Evolutionary conservation across 768 basidiomycete genomes (phyloP).

Genomic region (Kwoniella shandongensis): DNA sequence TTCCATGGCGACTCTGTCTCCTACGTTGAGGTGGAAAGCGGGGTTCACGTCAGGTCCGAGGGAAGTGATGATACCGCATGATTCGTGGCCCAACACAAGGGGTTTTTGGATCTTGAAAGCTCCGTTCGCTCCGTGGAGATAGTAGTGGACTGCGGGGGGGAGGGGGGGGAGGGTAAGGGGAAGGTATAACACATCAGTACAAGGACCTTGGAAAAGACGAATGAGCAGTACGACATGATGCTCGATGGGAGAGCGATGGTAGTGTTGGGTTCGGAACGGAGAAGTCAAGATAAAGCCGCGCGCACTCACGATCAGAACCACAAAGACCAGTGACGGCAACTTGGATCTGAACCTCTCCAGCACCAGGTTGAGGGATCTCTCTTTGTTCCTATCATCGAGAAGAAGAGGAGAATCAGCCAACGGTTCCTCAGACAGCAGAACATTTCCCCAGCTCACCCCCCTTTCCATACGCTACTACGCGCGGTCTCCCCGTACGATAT

Average conservation of each 20-base stretch:
- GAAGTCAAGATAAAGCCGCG: too few relatives aligned
- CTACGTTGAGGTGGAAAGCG: slow-evolving; percentile 57
- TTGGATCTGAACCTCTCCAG: slow-evolving; percentile 75
- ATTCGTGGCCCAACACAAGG: slow-evolving; percentile 89
- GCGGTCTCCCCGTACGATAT: too few relatives aligned
- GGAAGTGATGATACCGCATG: slow-evolving; percentile 82
- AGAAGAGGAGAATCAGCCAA: slow-evolving; percentile 9
- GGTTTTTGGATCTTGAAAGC: slow-evolving; percentile 84
- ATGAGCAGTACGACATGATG: too few relatives aligned
- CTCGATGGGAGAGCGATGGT: too few relatives aligned
- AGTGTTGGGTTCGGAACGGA: too few relatives aligned
- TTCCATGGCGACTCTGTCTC: slow-evolving; percentile 90
- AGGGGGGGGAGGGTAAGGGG: not conserved
- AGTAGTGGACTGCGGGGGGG: slow-evolving; percentile 75
- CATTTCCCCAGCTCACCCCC: too few relatives aligned
- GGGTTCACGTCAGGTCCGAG: slow-evolving; percentile 63
- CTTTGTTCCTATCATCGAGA: slow-evolving; percentile 59
- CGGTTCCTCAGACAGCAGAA: not conserved
- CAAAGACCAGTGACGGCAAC: slow-evolving; percentile 85
- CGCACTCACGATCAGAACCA: slow-evolving; percentile 62
- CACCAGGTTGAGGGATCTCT: slow-evolving; percentile 67
- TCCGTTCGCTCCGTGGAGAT: slow-evolving; percentile 81
- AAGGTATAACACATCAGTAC: too few relatives aligned
- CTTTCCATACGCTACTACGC: not conserved
- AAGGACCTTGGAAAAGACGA: too few relatives aligned